Evolutionary conservation across 2,329 filamentous ascomycete genomes (phyloP), one percentile per base, ranked within the genome.

Genomic region (Fusarium sp.): DNA sequence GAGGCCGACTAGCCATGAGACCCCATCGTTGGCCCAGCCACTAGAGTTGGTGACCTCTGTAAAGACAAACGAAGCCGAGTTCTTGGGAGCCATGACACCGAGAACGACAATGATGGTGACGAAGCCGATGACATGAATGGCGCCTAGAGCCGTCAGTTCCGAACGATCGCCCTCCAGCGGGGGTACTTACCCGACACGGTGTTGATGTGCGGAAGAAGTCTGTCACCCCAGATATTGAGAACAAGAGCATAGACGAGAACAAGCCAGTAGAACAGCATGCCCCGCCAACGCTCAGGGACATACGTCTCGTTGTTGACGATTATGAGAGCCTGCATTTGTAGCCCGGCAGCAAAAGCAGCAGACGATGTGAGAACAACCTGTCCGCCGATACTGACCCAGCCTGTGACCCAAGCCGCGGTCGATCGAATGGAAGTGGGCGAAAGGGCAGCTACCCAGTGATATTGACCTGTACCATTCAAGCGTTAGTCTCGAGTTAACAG

Each of bases 231-330:
- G 11, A 86, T 82, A 27, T 86, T 86, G 35, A 85, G 62, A 0
- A 72, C 70, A 10, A 80, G 69, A 0, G 79, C 78, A 51, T 84
- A 85, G 0, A 78, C 33, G 10, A 85, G 65, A 0, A 85, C 70
- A 4, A 82, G 78, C 84, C 84, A 86, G 70, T 86, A 85, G 46
- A 87, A 82, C 0, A 87, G 69, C 79, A 86, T 83, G 0, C 83
- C 84, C 25, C 84, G 82, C 82, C 83, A 86, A 29, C 83, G 69
- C n/a, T 79, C 45, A 0, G 84, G 82, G 1, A 78, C 49, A 58
- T 86, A 87, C 1, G 73, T 75, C 1, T 81, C 78, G 19, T 83
- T 66, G 60, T 84, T 86, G 6, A 86, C 56, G 5, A 82, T 81
- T 45, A 86, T 82, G 16, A 86, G 70, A 0, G 80, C 80, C 60